Base-by-base conservation (phyloP, 805 yeast genomes). In the Tetrapisispora arboricola region DNA sequence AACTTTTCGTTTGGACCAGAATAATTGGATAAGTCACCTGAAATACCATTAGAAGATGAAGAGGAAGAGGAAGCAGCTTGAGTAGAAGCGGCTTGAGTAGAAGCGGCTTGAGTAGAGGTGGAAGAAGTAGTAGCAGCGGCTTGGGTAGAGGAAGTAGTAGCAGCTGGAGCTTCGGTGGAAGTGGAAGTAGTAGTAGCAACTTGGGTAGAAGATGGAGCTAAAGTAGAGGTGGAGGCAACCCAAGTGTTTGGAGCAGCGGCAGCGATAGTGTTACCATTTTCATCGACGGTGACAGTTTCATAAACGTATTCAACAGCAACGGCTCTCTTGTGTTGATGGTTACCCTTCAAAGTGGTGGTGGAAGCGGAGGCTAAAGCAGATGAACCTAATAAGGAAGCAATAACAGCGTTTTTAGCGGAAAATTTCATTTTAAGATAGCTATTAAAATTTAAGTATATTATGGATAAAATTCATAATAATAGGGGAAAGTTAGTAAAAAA, bases 21-120 rank as follows among this genome's bases (percentile, higher is more conserved):
- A 67, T 67, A 84, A 45, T 71, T 63, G 30, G 67, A 44, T 51
- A 86, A 73, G 60, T 78, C 86, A 57, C 92, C 94, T 20, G 57
- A 48, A 44, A 63, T 60, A 44, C 60, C 55, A 40, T 57, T 65
- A 22, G 69, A 50, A 26, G 67, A 44, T 24, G 67, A 38, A 37
- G 64, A 46, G 12, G 68, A 40, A 18, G 53, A 37, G 27, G 51
- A 67, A 15, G 64, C 36, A 20, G 66, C 37, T 15, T 61, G 18
- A 10, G 44, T 27, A 15, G 53, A 22, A 12, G 33, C 17, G 13
- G 64, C 27, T 19, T 13, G 32, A 16, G 28, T 32, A 19, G 32
- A 12, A n/a, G 43, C 19, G 10, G 36, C 33, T 17, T 32, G 21
- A n/a, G 38, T 25, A 15, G n/a, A n/a, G n/a, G 42, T 13, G 15